These are phyloP conservation scores for Botrytis elliptica DNA, from an alignment of 2,329 filamentous ascomycete species.

Conservation along the genomic window DNA sequence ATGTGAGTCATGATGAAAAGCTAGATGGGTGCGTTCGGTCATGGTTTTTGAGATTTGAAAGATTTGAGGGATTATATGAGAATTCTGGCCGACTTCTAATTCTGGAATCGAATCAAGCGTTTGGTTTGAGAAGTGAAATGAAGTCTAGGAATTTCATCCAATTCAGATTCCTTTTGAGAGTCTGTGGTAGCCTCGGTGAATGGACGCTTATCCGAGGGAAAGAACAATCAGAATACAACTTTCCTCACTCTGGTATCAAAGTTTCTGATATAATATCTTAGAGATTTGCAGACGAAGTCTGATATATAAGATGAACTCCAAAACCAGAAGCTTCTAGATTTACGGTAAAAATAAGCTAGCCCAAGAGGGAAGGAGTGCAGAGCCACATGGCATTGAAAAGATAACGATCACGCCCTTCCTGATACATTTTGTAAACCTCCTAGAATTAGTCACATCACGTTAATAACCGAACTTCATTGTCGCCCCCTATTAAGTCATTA, in stretches of 20 bases:
- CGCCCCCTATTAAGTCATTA: neutral
- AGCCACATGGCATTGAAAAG: neutral
- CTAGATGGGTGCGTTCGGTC: conserved; percentile 21
- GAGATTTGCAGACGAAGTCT: neutral
- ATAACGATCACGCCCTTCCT: neutral
- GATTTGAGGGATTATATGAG: neutral
- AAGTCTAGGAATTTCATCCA: neutral
- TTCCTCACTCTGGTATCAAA: neutral
- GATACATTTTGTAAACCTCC: neutral
- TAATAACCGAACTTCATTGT: neutral
- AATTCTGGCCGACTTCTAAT: neutral
- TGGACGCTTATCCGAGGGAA: neutral
- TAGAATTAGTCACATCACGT: conserved; percentile 6
- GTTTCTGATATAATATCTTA: neutral
- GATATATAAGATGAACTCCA: neutral
- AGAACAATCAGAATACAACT: neutral
- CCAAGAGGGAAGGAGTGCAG: neutral
- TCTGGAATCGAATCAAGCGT: neutral
- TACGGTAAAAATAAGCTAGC: neutral
- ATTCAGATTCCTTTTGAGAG: neutral
- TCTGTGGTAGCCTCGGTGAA: neutral
- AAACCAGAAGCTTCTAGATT: neutral
- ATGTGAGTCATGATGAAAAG: conserved; percentile 26
- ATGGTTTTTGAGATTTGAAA: neutral
- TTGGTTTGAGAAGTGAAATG: neutral